Evolutionary conservation across 2,329 filamentous ascomycete species (phyloP), one percentile per base, ranked within the genome.

Genomic region (Fusarium xylarioides): DNA sequence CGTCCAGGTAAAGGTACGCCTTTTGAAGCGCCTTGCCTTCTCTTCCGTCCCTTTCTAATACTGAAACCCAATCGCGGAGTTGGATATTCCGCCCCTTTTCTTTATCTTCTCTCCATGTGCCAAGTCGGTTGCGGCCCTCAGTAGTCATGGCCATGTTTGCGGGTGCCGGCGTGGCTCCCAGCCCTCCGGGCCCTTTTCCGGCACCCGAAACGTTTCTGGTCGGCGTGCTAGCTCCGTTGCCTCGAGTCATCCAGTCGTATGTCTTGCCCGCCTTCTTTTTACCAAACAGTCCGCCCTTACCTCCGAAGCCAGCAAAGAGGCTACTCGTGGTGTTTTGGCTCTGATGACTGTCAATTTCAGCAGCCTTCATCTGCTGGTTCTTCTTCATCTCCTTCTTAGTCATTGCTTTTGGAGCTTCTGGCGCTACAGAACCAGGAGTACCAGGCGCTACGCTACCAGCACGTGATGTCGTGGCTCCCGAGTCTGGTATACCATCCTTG

Each of bases 381-480:
- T 92, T 94, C 79, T 92, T 90, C 68, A 86, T 87, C 80, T 97
- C 95, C 83, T 98, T 98, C 86, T 98, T 98, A 9, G 92, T 93
- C 57, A 93, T 87, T 7, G 90, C 87, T 81, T 95, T 95, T 73
- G 89, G 87, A 3, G 85, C 80, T 60, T 92, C 91, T 2, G 91
- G 88, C 2, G 91, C 90, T 46, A 89, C 86, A 4, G 89, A 85
- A 11, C 89, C 90, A 7, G 91, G 89, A 1, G 90, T 91, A 5
- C 87, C 87, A 16, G 89, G 86, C 21, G 89, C 89, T 18, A 87
- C 84, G 30, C 89, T 89, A 19, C 89, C 86, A 32, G 88, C 77
- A 73, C 90, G 86, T 21, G 88, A 87, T 18, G 83, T 81, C 57
- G 84, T 82, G 46, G 82, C 80, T 68, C 81, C 82, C 54, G 86